Base-by-base conservation (phyloP, 495 filamentous ascomycete genomes). In the Penicillium soppii region DNA sequence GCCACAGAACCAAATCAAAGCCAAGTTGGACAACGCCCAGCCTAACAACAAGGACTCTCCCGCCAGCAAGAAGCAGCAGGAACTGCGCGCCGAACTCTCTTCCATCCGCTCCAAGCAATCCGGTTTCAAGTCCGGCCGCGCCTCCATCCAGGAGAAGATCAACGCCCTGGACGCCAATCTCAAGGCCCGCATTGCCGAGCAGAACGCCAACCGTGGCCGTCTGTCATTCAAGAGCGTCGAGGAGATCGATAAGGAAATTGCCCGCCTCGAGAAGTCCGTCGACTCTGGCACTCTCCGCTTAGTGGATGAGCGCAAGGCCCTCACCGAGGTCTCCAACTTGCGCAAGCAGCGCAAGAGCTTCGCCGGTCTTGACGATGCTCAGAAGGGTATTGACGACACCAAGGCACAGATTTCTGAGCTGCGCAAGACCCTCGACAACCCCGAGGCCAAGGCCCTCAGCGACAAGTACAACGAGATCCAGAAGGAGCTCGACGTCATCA, bases 251-350 rank as follows among this genome's bases (percentile, higher is more conserved):
- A 76, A 75, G 17, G 82, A 90, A 66, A 92, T 99, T 56, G 75
- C 82, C 25, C 76, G 75, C 13, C 83, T 96, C 39, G 90, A 96
- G 47, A 84, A 84, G 69, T 80, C 89, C 49, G 91, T 97, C 50
- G 88, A 94, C 67, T 79, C 82, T 41, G 90, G 92, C 38, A 87
- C 79, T 55, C 88, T 97, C 85, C 94, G 90, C 61, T 69, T 99
- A 47, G 95, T 97, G 4, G 94, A 97, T 53, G 95, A 97, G 82
- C 92, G 89, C 80, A 97, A 95, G 79, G 88, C 91, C 5, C 76
- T 97, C 1, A 69, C 79, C 16, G 90, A 96, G 56, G 83, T 95
- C 47, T 86, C 86, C 39, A 88, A 70, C 67, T 74, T 97, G 54
- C 84, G 88, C 65, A 95, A 91, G 78, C 84, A 88, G 67, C 86